phyloP scores from a whole-genome alignment of 1,284 basidiomycete genomes.

The Microbotryum intermedium region DNA sequence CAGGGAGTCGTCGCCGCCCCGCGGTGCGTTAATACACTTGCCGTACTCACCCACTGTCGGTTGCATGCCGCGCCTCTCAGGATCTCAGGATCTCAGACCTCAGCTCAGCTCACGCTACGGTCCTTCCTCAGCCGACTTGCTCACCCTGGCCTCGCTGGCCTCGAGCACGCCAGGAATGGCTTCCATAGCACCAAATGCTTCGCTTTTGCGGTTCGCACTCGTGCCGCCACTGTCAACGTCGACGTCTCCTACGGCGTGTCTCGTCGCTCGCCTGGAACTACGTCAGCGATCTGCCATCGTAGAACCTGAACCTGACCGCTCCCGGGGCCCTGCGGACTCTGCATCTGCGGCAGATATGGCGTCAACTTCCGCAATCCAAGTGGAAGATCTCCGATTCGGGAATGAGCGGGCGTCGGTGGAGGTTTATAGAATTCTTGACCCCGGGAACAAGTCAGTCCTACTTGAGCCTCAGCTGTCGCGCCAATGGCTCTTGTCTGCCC shows the following conservation, averaged over 20 bases:
- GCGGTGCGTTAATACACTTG: too few relatives aligned
- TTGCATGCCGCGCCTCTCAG: too few relatives aligned
- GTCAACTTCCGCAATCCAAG: background rate
- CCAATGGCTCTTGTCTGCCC: background rate
- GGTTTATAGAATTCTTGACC: slow-evolving; percentile 20
- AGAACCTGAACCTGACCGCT: background rate
- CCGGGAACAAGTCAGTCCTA: slow-evolving; percentile 14
- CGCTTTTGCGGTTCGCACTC: slow-evolving; percentile 5
- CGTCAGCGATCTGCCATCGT: background rate
- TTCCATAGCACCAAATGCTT: background rate
- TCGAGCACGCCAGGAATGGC: too few relatives aligned
- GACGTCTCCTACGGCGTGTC: background rate
- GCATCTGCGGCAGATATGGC: background rate
- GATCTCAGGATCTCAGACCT: too few relatives aligned
- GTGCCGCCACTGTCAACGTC: slow-evolving; percentile 1
- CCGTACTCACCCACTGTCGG: too few relatives aligned
- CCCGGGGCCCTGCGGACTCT: background rate
- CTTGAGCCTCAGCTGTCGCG: background rate
- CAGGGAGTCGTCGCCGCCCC: too few relatives aligned
- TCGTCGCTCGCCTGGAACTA: slow-evolving; percentile 4
- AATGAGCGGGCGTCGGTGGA: background rate
- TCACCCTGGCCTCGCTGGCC: too few relatives aligned
- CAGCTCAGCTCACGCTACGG: too few relatives aligned
- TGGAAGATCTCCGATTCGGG: background rate
- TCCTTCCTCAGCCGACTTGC: too few relatives aligned